Evolutionary conservation across 1,284 basidiomycete genomes (phyloP), one percentile per base, ranked within the genome.

Genomic region (Apiotrichum siamense): DNA sequence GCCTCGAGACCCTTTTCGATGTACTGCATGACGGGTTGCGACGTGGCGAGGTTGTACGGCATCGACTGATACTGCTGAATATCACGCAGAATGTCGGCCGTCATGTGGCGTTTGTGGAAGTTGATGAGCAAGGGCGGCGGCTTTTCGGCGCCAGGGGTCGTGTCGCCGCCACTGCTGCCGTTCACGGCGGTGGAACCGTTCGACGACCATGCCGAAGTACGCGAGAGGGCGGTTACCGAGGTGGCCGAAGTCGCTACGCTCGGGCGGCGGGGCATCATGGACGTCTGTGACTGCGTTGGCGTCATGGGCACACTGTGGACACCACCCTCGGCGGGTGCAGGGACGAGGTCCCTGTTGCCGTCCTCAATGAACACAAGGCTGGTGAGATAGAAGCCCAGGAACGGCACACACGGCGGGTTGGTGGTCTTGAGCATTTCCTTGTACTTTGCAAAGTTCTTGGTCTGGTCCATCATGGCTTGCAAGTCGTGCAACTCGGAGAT

Each of bases 281-380:
- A 51, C 33, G 24, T 49, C 33, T 24, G 41, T 26, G 25, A 43
- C n/a, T 23, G 54, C 40, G 42, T 55, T 38, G 35, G 55, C 40
- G 39, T 57, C 47, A 20, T 59, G 51, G 46, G 52, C 45, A 41
- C 27, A 17, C 20, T 23, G 58, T 21, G 31, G 6, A 10, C 7
- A 9, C 27, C 41, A 32, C 41, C 31, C 13, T 29, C 13, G 25
- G 15, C 6, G 3, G 47, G 54, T 2, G 83, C 81, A 6, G 89
- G 75, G 52, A 82, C 83, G 40, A 68, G 62, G 76, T 98, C 90
- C 49, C 88, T 86, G 68, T 93, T 93, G n/a, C 94, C 96, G 66
- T 98, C 96, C 72, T 97, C 91, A 69, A 97, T 96, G 75, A 98
- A 97, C 4, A 92, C 93, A 51, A 98, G 78, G 23, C 89, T 90